Conservation (phyloP, 2,329 filamentous ascomycete species). For the Ramularia endophylla region DNA sequence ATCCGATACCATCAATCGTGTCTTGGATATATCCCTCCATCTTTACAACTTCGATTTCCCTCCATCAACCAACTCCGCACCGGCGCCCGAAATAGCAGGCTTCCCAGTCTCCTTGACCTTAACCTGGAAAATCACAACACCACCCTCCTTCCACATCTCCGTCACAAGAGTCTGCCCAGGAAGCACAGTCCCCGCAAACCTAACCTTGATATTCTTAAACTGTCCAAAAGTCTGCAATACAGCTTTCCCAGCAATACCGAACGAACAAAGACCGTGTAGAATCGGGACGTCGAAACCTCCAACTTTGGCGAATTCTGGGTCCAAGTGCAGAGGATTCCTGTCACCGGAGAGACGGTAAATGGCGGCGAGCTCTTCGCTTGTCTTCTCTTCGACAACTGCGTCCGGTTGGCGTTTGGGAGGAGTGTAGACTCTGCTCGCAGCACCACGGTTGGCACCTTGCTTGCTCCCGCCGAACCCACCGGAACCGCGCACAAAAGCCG, state of each 20-base stretch:
- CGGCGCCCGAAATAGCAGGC: constrained; percentile 74
- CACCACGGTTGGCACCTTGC: constrained; percentile 71
- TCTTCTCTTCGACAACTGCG: constrained; percentile 75
- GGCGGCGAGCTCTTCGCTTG: constrained; percentile 84
- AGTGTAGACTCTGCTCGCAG: constrained; percentile 71
- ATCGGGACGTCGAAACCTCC: constrained; percentile 94
- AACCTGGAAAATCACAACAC: constrained; percentile 74
- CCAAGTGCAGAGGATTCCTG: constrained; percentile 93
- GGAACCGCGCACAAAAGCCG: constrained; percentile 84
- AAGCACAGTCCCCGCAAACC: constrained; percentile 79
- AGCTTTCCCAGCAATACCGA: constrained; percentile 87
- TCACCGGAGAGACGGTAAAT: constrained; percentile 92
- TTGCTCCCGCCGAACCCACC: constrained; percentile 83
- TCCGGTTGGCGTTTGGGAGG: constrained; percentile 74
- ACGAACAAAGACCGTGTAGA: constrained; percentile 92
- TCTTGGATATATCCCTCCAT: too few relatives aligned
- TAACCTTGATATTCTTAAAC: constrained; percentile 87
- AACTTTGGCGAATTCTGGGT: constrained; percentile 88
- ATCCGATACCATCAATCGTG: too few relatives aligned
- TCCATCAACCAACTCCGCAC: constrained; percentile 62
- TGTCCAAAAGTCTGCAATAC: constrained; percentile 76
- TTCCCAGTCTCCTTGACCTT: constrained; percentile 92
- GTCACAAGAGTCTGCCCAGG: constrained; percentile 86
- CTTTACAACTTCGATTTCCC: constrained; percentile 46
- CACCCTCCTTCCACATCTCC: constrained; percentile 89